These are phyloP conservation scores for Diospyros kaki DNA, from an alignment of 148 eudicot genomes.

Conservation along the genomic window DNA sequence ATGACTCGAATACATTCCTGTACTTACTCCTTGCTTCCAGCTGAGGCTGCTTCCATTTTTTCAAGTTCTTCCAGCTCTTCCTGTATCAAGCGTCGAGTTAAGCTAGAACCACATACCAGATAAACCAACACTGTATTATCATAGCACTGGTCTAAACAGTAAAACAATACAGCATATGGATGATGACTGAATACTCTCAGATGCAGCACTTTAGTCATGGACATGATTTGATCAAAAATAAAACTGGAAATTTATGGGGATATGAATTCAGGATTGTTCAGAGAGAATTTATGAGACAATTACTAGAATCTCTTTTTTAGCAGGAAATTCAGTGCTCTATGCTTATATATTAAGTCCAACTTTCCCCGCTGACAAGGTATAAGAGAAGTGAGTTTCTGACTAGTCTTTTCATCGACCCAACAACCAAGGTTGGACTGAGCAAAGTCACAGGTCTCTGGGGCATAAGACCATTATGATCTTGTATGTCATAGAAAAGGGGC, in stretches of 20 bases:
- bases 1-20: not conserved
- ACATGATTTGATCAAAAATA: not conserved
- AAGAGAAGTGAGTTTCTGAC: not conserved
- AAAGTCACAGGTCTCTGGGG: not conserved
- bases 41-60: conserved; percentile 58
- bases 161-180: not conserved
- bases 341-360: not conserved
- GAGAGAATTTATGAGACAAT: not conserved
- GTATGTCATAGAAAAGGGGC: not conserved
- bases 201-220: not conserved
- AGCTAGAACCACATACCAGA: not conserved
- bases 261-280: not conserved
- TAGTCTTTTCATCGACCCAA: not conserved
- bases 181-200: not conserved
- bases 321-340: not conserved
- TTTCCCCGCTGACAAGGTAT: no score
- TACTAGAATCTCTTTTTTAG: not conserved
- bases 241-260: not conserved
- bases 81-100: conserved; percentile 26
- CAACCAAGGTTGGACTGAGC: not conserved
- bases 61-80: conserved; percentile 84
- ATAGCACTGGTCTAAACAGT: not conserved
- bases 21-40: conserved; percentile 79
- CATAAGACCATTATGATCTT: not conserved
- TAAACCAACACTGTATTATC: not conserved